Base-by-base conservation (phyloP, 305 asterid species). In the Rubia balearica region DNA sequence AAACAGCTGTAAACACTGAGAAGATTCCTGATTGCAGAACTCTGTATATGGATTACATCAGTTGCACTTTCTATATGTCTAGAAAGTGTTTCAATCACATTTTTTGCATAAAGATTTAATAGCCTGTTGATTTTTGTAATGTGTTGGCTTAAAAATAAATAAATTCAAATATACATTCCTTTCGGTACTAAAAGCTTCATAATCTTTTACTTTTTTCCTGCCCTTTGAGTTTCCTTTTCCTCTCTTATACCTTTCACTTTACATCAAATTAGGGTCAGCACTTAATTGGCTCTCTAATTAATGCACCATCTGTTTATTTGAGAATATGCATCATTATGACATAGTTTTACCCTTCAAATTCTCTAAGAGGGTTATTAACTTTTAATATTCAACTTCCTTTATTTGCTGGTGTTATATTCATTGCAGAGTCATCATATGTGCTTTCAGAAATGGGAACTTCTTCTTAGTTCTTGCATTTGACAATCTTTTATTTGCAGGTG, bases 401-500 rank as follows among this genome's bases (percentile, higher is more conserved):
- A 33, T 53, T 43, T 36, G 60, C 40, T 7, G 56, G 7, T 66
- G 19, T 11, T 55, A 17, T 43, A 21, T 43, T 56, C 13, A 12
- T 64, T 38, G 61, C 16, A 30, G 16, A 73, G 46, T 27, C n/a
- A 46, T 61, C 36, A 19, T 13, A 36, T 51, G 14, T 78, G 59
- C 59, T 8, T 17, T 40, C 9, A 40, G 67, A 36, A 59, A 46
- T 59, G 14, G 5, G 49, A 41, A 11, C 48, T 60, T 16, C 41
- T 38, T 43, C 5, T n/a, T 11, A 21, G 70, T 40, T 61, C 55
- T 38, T 68, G 17, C 61, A 43, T 7, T 64, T 61, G 67, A 75
- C 66, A 55, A 70, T 65, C 55, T 63, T 71, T 51, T 27, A 22
- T 67, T 36, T 75, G 45, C 70, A 89, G 99, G 79, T 85, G 70